Evolutionary conservation across 345 rosid genomes (phyloP).

Genomic region (Crucihimalaya himalaica): DNA sequence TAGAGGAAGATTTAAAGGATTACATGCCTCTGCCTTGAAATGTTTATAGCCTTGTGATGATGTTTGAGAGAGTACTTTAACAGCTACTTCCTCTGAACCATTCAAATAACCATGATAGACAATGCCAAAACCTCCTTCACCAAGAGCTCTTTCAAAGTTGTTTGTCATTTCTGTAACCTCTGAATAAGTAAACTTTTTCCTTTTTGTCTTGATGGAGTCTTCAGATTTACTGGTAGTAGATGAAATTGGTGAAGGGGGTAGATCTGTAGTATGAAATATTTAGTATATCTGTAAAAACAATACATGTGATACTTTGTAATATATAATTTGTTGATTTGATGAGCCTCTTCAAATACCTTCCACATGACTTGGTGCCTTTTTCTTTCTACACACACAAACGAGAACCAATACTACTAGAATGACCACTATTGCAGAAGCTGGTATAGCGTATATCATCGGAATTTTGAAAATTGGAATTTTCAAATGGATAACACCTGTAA

Average conservation of each 20-base stretch:
- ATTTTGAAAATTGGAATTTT: not conserved
- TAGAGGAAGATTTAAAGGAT: not conserved
- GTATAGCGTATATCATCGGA: conserved; percentile 17
- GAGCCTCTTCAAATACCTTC: not conserved
- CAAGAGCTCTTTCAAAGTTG: conserved; percentile 43
- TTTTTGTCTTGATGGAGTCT: conserved; percentile 12
- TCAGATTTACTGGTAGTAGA: not conserved
- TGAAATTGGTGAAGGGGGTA: not conserved
- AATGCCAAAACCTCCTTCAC: conserved; percentile 57
- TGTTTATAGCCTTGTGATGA: conserved; percentile 25
- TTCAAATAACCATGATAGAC: conserved; percentile 47
- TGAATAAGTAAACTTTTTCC: conserved; percentile 30
- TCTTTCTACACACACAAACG: not conserved
- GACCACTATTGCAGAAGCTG: not conserved
- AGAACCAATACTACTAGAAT: not conserved
- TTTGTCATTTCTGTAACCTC: conserved; percentile 45
- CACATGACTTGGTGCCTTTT: not conserved
- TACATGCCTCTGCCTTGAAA: conserved; percentile 20
- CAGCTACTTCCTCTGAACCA: conserved; percentile 14
- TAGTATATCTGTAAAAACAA: not conserved
- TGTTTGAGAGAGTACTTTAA: conserved; percentile 6
- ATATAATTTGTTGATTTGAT: not conserved
- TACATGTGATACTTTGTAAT: not conserved
- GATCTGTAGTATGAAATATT: not conserved
- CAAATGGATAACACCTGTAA: conserved; percentile 31